These are phyloP conservation scores for Rosa multiflora DNA, from an alignment of 306 rosid genomes.

Conservation along the genomic window DNA sequence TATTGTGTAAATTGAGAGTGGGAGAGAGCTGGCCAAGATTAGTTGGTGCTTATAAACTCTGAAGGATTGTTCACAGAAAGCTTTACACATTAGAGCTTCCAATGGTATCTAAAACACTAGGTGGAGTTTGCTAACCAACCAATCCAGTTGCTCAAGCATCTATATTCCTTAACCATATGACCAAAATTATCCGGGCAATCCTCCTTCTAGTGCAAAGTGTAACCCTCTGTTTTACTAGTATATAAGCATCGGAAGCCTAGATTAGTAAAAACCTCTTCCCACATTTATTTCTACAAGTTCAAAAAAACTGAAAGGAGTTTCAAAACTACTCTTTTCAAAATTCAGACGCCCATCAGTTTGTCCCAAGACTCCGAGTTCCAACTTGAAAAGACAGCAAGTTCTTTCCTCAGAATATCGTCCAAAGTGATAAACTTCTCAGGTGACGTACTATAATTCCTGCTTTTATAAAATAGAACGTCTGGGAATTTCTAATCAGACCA, in stretches of 20 bases:
- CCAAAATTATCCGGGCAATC: neutral
- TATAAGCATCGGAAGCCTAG: neutral
- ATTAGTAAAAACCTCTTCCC: neutral
- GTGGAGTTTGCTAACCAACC: neutral
- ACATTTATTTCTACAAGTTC: neutral
- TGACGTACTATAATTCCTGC: neutral
- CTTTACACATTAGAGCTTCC: neutral
- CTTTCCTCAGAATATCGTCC: neutral
- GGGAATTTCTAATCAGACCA: neutral
- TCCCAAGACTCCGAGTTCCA: neutral
- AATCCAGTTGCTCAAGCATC: neutral
- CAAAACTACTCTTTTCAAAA: neutral
- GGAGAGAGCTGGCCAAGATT: neutral
- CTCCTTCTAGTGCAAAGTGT: neutral
- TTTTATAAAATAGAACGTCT: neutral
- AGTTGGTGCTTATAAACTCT: neutral
- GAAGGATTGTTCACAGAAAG: neutral
- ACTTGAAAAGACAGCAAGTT: neutral
- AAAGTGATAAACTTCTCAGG: neutral
- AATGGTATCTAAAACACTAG: neutral
- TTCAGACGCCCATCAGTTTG: neutral
- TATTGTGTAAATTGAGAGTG: neutral
- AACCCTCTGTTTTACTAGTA: neutral
- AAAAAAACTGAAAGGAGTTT: neutral
- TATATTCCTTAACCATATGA: neutral